A percentile compares a stretch with the other conserved stretches of the same genome.
phyloP scores from a whole-genome alignment of 2,329 filamentous ascomycete species.

The Endoconidiophora polonica region DNA sequence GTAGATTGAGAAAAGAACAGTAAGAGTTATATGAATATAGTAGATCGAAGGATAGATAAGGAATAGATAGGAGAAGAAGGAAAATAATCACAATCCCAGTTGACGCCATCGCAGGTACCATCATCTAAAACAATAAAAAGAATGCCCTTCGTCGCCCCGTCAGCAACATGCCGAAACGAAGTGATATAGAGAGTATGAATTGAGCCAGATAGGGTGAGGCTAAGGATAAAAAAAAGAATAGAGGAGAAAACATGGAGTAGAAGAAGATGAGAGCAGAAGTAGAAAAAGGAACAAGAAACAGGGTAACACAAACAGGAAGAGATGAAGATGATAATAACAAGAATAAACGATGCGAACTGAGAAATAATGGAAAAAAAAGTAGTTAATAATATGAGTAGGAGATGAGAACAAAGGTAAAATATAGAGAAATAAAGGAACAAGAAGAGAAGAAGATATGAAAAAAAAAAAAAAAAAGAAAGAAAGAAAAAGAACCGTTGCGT shows the following conservation, averaged over 20 bases:
- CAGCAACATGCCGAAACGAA: constrained; percentile 3
- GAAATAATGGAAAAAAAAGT: too few relatives aligned
- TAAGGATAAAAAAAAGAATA: neutral
- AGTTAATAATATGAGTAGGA: too few relatives aligned
- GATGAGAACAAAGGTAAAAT: neutral
- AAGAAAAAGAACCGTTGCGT: neutral
- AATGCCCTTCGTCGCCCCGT: neutral
- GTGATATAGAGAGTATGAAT: neutral
- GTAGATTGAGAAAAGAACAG: too few relatives aligned
- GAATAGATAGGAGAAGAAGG: neutral
- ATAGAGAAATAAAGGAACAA: constrained; percentile 5
- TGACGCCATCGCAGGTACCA: constrained; percentile 1
- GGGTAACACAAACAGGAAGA: constrained; percentile 2
- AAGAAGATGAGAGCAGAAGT: neutral
- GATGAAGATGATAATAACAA: neutral
- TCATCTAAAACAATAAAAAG: neutral
- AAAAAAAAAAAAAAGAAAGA: neutral
- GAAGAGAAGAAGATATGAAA: neutral
- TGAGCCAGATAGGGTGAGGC: neutral
- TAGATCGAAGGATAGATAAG: neutral
- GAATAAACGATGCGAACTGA: neutral
- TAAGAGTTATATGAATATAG: neutral
- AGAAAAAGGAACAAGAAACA: neutral
- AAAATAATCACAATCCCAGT: neutral
- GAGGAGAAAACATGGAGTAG: neutral